phyloP scores from a whole-genome alignment of 1,284 basidiomycete genomes.

The Trichosporon sp. region DNA sequence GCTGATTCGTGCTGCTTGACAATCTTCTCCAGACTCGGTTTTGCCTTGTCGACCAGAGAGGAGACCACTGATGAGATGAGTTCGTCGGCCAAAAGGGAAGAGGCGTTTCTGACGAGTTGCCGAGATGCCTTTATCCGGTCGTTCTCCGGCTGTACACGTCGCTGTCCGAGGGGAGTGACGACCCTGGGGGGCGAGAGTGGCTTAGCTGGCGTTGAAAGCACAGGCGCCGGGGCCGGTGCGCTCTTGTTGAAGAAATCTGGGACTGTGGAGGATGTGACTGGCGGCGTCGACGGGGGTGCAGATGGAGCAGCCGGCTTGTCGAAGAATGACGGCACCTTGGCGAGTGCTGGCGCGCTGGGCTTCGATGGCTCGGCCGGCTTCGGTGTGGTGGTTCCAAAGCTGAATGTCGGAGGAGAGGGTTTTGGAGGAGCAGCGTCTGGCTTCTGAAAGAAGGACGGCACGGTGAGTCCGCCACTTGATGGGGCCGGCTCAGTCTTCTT shows the following conservation, averaged over 20 bases:
- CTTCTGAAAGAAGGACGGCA: neutral
- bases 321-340: conserved; percentile 7
- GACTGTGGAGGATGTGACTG: neutral
- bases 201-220: neutral
- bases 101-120: neutral
- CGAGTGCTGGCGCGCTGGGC: neutral
- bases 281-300: neutral
- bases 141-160: conserved; percentile 2
- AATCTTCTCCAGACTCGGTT: conserved; percentile 14
- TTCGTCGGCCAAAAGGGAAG: conserved; percentile 20
- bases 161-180: neutral
- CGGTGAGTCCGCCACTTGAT: neutral
- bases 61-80: conserved; percentile 27
- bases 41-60: conserved; percentile 16
- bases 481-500: neutral
- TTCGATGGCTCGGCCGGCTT: neutral
- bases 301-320: neutral
- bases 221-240: neutral
- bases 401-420: neutral
- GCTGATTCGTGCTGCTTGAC: conserved; percentile 27
- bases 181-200: neutral
- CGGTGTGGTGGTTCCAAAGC: neutral
- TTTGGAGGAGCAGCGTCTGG: neutral
- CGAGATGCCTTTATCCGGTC: conserved; percentile 12
- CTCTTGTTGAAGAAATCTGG: conserved; percentile 23